Evolutionary conservation across 164 flowering plant genomes (phyloP).

Genomic region (Buxus sempervirens): DNA sequence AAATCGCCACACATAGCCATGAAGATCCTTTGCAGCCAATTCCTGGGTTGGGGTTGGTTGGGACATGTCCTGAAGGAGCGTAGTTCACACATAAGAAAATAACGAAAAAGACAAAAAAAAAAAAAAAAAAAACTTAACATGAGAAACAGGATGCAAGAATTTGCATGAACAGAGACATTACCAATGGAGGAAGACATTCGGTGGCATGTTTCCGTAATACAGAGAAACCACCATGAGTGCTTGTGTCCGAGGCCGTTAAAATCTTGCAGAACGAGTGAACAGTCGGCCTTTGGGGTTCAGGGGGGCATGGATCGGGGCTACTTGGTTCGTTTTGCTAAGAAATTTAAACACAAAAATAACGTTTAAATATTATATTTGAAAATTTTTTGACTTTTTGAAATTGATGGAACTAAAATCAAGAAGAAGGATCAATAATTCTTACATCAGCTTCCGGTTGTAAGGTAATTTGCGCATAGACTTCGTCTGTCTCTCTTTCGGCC

Average conservation of each 20-base stretch:
- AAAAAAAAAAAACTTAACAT: background rate
- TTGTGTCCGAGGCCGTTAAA: conserved; percentile 90
- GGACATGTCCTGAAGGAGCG: conserved; percentile 54
- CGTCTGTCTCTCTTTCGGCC: conserved; percentile 88
- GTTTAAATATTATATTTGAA: background rate
- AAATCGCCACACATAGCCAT: conserved; percentile 78
- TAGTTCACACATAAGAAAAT: background rate
- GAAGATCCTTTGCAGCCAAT: conserved; percentile 75
- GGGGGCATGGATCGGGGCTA: conserved; percentile 47
- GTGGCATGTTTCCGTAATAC: conserved; percentile 89
- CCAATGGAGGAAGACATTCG: conserved; percentile 86
- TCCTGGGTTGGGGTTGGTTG: conserved; percentile 79
- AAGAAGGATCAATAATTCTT: conserved; percentile 17
- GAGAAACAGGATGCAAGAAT: background rate
- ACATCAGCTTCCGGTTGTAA: conserved; percentile 66
- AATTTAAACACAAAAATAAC: background rate
- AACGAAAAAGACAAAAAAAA: background rate
- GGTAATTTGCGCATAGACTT: conserved; percentile 81
- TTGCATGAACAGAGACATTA: conserved; percentile 18
- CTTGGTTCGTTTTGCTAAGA: conserved; percentile 61
- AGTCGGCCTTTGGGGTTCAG: conserved; percentile 40
- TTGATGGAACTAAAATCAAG: background rate
- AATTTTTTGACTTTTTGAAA: background rate
- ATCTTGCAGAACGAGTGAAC: conserved; percentile 83
- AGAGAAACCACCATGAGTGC: conserved; percentile 98